Evolutionary conservation across 192 early-diverging fungal species (phyloP), one percentile per base, ranked within the genome.

Genomic region (Jimgerdemannia flammicorona): DNA sequence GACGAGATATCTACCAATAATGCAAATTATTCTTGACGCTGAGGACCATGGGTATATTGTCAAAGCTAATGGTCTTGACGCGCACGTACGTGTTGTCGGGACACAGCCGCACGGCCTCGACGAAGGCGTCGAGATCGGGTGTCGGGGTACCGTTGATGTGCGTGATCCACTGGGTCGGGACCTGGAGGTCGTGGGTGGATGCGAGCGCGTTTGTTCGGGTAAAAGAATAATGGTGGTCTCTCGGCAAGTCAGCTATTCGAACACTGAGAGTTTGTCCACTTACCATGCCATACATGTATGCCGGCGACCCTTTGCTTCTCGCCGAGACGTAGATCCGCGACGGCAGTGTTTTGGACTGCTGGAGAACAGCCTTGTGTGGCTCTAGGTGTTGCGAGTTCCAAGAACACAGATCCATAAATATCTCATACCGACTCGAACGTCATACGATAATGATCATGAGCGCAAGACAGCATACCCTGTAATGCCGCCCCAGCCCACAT

Each of bases 401-500:
- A 14, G 64, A 18, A 19, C 19, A 19, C 64, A 65, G 29, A 29
- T 29, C 64, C 64, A 1, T 14, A 40, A 85, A 80, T 44, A 70
- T 43, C 43, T 80, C 72, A 65, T 29, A 29, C 29, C 29, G 29
- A 29, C 29, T 29, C 29, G 29, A 29, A 29, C 29, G 29, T 29
- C 29, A 29, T 29, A 29, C 29, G 29, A 29, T 1, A 29, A 29
- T 29, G 29, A 29, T 29, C 29, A 29, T 29, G 29, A 29, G 29
- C 29, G 29, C 29, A 29, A 29, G 29, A 7, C 8, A 43, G n/a
- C 63, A 54, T 77, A 81, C 80, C 86, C 78, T 94, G 92, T 78
- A 95, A 81, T 29, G 88, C 84, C 9, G 91, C 93, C 19, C 96
- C 96, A 3, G 93, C 92, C 96, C 96, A 97, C 70, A 90, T 85